Conservation (phyloP, 2,329 filamentous ascomycete species). For the Alternaria novae-zelandiae region DNA sequence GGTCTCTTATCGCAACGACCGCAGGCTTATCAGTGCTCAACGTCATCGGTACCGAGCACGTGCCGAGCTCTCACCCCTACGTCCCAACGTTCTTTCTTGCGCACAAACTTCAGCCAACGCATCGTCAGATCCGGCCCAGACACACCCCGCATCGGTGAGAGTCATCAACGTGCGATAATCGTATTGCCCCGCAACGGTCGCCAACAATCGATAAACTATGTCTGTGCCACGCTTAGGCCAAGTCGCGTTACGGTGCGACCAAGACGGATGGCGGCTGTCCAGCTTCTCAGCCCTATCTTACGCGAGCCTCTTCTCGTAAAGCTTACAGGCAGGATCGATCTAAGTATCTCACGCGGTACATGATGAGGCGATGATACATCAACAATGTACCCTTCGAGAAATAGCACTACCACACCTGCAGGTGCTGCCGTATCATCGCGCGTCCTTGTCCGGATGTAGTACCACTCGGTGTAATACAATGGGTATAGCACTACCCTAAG, state of each 20-base stretch:
- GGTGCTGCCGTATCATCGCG: not conserved
- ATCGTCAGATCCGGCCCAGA: not conserved
- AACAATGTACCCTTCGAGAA: not conserved
- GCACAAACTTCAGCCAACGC: not conserved
- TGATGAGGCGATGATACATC: not conserved
- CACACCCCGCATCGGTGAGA: not conserved
- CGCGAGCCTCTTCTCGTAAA: not conserved
- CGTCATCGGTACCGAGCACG: not conserved
- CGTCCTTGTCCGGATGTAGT: not conserved
- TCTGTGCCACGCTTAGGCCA: not conserved
- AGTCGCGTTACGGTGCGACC: not conserved
- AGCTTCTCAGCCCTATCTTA: not conserved
- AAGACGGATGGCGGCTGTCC: conserved; percentile 1
- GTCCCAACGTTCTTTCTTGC: not conserved
- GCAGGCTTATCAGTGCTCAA: not conserved
- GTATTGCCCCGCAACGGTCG: not conserved
- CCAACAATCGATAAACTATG: conserved; percentile 5
- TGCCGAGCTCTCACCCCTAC: not conserved
- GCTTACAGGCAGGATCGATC: not conserved
- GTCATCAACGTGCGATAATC: not conserved
- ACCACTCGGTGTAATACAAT: not conserved
- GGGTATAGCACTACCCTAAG: not conserved
- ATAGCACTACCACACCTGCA: not conserved
- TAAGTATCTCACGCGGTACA: not conserved
- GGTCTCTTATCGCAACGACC: not conserved